phyloP scores from a whole-genome alignment of 1,139 yeast species.

The Geotrichum carabidarum region DNA sequence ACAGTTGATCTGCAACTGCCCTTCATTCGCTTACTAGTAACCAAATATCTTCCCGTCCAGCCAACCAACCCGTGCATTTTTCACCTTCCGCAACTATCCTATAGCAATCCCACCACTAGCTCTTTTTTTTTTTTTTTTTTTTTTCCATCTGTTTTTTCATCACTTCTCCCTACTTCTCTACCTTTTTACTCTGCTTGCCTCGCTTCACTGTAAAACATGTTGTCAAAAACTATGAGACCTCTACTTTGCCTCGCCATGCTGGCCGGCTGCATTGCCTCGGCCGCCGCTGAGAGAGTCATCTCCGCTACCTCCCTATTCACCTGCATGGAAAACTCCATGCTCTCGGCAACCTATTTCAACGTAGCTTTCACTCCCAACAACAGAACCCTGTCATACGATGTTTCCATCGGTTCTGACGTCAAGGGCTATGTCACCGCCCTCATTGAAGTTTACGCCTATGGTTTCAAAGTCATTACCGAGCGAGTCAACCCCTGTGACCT shows the following conservation, averaged over 20 bases:
- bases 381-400: constrained; percentile 57
- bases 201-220: no score
- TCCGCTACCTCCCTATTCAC: constrained; percentile 61
- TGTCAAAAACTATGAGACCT: no score
- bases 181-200: neutral
- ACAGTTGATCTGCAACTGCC: no score
- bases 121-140: neutral
- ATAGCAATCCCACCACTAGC: neutral
- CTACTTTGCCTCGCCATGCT: neutral
- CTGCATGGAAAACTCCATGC: constrained; percentile 84
- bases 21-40: no score
- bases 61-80: no score
- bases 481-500: constrained; percentile 62
- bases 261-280: neutral
- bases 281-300: constrained; percentile 26
- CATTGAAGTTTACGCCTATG: constrained; percentile 72
- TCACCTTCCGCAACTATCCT: no score
- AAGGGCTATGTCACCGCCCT: constrained; percentile 67
- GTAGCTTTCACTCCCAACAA: constrained; percentile 68
- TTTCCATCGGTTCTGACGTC: constrained; percentile 74
- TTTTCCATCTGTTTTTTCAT: neutral
- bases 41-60: no score
- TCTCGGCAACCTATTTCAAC: constrained; percentile 77
- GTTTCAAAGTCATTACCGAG: constrained; percentile 57
- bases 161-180: neutral